Conservation (phyloP, 225 moss, liverwort and hornwort genomes). For the Ulota crispa region DNA sequence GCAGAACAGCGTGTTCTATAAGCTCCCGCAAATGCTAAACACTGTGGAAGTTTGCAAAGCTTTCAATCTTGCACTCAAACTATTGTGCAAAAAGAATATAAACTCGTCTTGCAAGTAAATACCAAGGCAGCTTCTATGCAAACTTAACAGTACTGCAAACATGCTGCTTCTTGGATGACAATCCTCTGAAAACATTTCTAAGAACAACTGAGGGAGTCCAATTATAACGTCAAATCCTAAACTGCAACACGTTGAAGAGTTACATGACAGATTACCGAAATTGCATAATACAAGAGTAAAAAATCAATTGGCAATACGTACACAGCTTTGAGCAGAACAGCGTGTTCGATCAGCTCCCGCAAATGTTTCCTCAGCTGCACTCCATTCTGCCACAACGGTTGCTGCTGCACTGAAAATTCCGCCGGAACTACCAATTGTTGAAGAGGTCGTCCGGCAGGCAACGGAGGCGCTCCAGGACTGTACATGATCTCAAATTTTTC, state of each 20-base stretch:
- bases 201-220: neutral
- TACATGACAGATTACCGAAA: neutral
- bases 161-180: neutral
- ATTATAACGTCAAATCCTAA: neutral
- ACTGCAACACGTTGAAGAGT: neutral
- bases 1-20: conserved; percentile 35
- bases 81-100: too few relatives aligned
- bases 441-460: conserved; percentile 43
- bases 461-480: conserved; percentile 33
- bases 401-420: conserved; percentile 37
- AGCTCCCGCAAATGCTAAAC: conserved; percentile 49
- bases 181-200: neutral
- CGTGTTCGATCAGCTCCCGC: conserved; percentile 44
- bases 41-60: too few relatives aligned
- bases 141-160: neutral
- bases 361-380: conserved; percentile 45
- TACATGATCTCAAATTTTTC: conserved; percentile 28
- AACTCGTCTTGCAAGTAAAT: too few relatives aligned
- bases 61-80: too few relatives aligned
- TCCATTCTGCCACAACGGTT: conserved; percentile 50
- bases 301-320: conserved; percentile 18
- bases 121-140: too few relatives aligned
- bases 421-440: conserved; percentile 38
- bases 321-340: conserved; percentile 52
- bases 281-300: neutral